These are phyloP conservation scores for Penicillium tannophilum DNA, from an alignment of 495 filamentous ascomycete species.

Conservation along the genomic window DNA sequence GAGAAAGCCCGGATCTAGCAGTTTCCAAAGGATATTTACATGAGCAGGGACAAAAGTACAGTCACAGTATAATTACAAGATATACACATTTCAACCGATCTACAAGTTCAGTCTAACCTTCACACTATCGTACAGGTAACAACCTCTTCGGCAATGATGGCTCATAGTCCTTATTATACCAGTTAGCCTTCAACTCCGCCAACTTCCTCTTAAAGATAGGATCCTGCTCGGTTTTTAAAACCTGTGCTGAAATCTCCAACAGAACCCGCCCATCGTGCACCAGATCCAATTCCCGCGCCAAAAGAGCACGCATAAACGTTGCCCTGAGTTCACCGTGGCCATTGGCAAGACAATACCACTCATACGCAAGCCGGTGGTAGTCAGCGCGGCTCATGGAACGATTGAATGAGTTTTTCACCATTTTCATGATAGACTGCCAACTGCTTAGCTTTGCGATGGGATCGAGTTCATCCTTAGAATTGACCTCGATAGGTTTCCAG, in stretches of 20 bases:
- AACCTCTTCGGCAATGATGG: slow-evolving; percentile 23
- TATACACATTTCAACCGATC: not conserved
- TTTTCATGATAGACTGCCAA: not conserved
- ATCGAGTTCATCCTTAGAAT: not conserved
- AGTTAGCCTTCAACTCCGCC: slow-evolving; percentile 18
- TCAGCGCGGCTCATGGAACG: slow-evolving; percentile 14
- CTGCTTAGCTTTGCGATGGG: not conserved
- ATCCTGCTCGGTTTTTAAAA: not conserved
- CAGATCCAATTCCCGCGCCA: slow-evolving; percentile 28
- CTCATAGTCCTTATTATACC: slow-evolving; percentile 26
- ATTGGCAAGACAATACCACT: slow-evolving; percentile 37
- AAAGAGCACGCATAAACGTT: slow-evolving; percentile 24
- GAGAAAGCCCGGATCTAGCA: not conserved
- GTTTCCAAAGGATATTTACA: not conserved
- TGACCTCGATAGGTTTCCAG: not conserved
- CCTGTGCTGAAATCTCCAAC: not conserved
- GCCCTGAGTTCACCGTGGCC: slow-evolving; percentile 10
- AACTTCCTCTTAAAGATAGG: slow-evolving; percentile 3
- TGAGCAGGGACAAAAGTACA: not conserved
- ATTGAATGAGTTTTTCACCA: slow-evolving; percentile 4
- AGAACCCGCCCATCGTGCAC: not conserved
- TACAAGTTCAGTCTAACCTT: not conserved
- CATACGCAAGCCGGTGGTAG: slow-evolving; percentile 31
- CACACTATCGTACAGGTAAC: slow-evolving; percentile 23
- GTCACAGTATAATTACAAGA: not conserved